Conservation (phyloP, 306 rosid genomes). For the Hippophae tibetana region DNA sequence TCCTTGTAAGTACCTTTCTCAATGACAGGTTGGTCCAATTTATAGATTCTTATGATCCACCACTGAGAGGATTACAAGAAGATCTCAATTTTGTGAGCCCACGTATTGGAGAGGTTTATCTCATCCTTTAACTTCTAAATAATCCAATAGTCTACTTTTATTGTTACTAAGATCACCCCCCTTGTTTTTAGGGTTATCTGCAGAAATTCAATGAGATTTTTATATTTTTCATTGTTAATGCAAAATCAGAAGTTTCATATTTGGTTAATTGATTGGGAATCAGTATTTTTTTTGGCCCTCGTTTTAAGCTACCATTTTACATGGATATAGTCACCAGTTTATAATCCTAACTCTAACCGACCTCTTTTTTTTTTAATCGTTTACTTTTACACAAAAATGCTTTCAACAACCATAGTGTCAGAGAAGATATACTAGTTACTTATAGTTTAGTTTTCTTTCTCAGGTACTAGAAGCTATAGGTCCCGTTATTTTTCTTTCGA, state of each 20-base stretch:
- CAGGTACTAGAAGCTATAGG: slow-evolving; percentile 99
- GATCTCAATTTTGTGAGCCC: slow-evolving; percentile 97
- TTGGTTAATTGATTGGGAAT: too few relatives aligned
- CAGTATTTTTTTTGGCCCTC: too few relatives aligned
- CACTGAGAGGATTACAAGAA: slow-evolving; percentile 87
- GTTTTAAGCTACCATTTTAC: too few relatives aligned
- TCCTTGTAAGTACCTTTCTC: slow-evolving; percentile 21
- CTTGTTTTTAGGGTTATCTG: too few relatives aligned
- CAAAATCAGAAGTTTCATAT: too few relatives aligned
- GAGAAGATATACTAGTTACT: slow-evolving; percentile 4
- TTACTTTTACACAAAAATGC: background rate
- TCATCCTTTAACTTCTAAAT: slow-evolving; percentile 22
- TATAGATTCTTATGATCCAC: slow-evolving; percentile 93
- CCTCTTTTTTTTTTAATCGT: too few relatives aligned
- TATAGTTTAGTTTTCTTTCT: slow-evolving; percentile 9
- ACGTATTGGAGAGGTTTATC: slow-evolving; percentile 95
- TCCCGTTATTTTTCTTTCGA: slow-evolving; percentile 85
- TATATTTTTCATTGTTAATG: too few relatives aligned
- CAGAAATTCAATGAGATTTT: too few relatives aligned
- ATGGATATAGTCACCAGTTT: too few relatives aligned
- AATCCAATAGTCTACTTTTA: too few relatives aligned
- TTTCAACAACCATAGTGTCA: background rate
- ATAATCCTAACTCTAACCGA: too few relatives aligned
- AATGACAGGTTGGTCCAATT: slow-evolving; percentile 77
- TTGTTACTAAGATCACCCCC: too few relatives aligned